phyloP scores from a whole-genome alignment of 352 stramenopile genomes.

The Aphanomyces cochlioides region DNA sequence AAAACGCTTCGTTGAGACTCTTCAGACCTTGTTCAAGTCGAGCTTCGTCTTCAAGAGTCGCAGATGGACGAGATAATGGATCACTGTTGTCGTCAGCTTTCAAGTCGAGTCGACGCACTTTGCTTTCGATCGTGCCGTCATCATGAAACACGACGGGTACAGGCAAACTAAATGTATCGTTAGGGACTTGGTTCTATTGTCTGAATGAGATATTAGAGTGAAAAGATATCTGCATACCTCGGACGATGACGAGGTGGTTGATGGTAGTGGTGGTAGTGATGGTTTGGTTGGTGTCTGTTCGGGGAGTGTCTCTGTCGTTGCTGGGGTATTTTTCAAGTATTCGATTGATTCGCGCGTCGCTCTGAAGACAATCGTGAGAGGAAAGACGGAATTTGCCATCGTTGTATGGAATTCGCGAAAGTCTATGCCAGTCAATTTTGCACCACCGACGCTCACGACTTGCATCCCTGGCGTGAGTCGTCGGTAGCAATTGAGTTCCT shows the following conservation, averaged over 20 bases:
- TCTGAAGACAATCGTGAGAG: conserved; percentile 63
- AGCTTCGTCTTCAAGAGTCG: conserved; percentile 26
- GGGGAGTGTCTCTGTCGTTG: conserved; percentile 6
- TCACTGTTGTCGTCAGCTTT: neutral
- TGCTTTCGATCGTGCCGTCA: conserved; percentile 14
- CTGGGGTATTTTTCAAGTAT: neutral
- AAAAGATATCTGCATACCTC: conserved; percentile 33
- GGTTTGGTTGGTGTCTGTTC: conserved; percentile 34
- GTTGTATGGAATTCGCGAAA: conserved; percentile 81
- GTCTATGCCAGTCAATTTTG: conserved; percentile 50
- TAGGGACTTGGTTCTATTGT: neutral
- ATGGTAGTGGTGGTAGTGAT: conserved; percentile 36
- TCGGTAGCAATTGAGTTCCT: conserved; percentile 79
- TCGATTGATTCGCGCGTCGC: conserved; percentile 34
- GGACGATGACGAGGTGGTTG: conserved; percentile 38
- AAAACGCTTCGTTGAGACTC: conserved; percentile 28
- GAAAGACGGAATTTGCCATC: conserved; percentile 70
- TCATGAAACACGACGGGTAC: conserved; percentile 28
- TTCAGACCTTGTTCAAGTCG: conserved; percentile 26
- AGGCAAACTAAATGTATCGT: conserved; percentile 26
- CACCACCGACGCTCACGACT: conserved; percentile 69
- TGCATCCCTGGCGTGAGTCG: conserved; percentile 62
- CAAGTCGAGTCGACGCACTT: neutral
- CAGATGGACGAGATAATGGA: neutral
- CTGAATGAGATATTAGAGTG: too few species aligned